A percentile compares a stretch with the other conserved stretches of the same genome.
phyloP scores from a whole-genome alignment of 805 yeast genomes.

The Ogataea ganodermae region DNA sequence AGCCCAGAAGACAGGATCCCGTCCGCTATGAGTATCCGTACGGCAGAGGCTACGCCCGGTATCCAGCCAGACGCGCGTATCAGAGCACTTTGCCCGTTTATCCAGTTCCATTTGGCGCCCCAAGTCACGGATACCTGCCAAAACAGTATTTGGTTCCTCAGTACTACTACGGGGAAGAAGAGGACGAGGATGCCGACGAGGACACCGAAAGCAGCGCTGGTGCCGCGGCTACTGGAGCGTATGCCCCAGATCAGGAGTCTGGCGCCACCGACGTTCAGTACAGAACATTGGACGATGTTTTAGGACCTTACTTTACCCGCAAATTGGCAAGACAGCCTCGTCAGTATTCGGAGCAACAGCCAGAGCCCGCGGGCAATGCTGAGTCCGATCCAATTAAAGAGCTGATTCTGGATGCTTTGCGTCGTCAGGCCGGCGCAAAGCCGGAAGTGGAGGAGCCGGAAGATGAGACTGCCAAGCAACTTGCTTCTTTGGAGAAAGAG shows the following conservation, averaged over 20 bases:
- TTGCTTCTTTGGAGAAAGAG: conserved; percentile 1
- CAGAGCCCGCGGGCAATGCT: neutral
- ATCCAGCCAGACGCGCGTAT: neutral
- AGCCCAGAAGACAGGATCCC: conserved; percentile 9
- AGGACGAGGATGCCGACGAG: conserved; percentile 12
- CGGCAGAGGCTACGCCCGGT: neutral
- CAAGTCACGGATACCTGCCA: conserved; percentile 5
- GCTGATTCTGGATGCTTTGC: conserved; percentile 4
- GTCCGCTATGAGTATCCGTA: neutral
- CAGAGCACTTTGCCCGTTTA: neutral
- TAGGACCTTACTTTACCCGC: conserved; percentile 23
- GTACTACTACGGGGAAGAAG: conserved; percentile 9
- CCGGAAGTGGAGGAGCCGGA: conserved; percentile 1
- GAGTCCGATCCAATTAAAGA: conserved; percentile 7
- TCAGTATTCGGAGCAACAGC: neutral
- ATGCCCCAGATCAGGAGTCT: neutral
- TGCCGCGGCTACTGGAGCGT: neutral
- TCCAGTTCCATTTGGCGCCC: conserved; percentile 1
- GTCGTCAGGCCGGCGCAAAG: neutral
- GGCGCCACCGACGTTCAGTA: conserved; percentile 18
- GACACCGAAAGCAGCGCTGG: neutral
- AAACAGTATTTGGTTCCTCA: conserved; percentile 5
- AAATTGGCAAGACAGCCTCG: conserved; percentile 9
- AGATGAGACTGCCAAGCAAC: neutral
- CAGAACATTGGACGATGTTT: conserved; percentile 17